phyloP scores from a whole-genome alignment of 2,329 filamentous ascomycete species.

The Trichoderma pleuroti region DNA sequence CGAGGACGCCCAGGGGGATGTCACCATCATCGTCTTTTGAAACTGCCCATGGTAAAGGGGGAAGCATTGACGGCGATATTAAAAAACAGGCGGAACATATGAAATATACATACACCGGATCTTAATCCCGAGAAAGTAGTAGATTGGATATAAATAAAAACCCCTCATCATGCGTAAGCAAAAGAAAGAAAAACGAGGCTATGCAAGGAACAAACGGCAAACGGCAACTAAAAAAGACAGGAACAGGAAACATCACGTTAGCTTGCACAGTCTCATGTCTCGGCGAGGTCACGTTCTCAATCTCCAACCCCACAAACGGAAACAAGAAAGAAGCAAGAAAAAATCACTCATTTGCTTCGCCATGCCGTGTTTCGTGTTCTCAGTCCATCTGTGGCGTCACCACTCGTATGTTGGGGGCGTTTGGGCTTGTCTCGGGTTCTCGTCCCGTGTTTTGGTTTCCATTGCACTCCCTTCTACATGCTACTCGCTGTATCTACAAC shows the following conservation, averaged over 20 bases:
- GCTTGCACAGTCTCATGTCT: neutral
- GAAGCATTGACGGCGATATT: neutral
- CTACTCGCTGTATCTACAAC: conserved; percentile 8
- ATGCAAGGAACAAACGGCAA: neutral
- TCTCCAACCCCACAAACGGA: neutral
- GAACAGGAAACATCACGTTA: neutral
- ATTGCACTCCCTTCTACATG: neutral
- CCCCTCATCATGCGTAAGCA: neutral
- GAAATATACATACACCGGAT: neutral
- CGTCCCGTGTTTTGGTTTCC: neutral
- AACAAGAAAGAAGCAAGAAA: neutral
- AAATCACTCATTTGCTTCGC: neutral
- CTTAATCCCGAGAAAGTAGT: neutral
- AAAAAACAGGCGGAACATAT: no score
- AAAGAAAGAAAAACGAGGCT: neutral
- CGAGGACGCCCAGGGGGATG: conserved; percentile 47
- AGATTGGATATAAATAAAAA: neutral
- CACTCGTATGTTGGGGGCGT: neutral
- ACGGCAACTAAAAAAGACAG: neutral
- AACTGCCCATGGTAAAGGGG: no score
- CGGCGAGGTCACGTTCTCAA: neutral
- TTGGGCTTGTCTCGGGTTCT: neutral
- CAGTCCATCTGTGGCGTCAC: conserved; percentile 11
- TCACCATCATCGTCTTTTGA: conserved; percentile 54
- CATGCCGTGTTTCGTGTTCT: neutral